Base-by-base conservation (phyloP, 805 yeast species). In the Ogataea zsoltii region DNA sequence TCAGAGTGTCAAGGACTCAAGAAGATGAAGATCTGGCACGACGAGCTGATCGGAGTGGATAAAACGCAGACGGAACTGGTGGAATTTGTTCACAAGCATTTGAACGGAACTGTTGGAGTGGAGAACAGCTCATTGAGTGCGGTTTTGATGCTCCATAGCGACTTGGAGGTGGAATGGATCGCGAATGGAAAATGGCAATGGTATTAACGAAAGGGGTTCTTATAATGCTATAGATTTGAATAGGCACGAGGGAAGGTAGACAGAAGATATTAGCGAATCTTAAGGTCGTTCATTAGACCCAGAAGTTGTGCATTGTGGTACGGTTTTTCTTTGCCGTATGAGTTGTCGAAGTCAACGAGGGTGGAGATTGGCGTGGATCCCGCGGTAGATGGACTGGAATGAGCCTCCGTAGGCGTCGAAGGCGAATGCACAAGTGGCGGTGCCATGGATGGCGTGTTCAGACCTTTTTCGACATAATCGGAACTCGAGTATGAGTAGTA, bases 111-210 rank as follows among this genome's bases (percentile, higher is more conserved):
- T 7, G n/a, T 36, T 6, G 60, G 50, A 2, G 10, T 36, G 6
- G 44, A 39, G 13, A 59, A 61, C 46, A 40, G 43, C 9, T 57
- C 61, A 1, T 17, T 59, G 25, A 51, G 62, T 37, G 62, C 61
- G 12, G 32, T 58, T 13, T 17, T 45, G 17, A 33, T 53, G 44
- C 32, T 49, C 14, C 50, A 55, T 35, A 38, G 39, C 11, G 48
- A 47, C 3, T 14, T 13, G 6, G 38, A 41, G 14, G 49, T 50
- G n/a, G 49, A 38, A 7, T 61, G 65, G 65, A 40, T 51, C 10
- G 56, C 52, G 9, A 60, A 61, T 41, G 57, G 60, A 11, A 61
- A 61, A 42, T 57, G 58, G 61, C 49, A 54, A 13, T 61, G 65
- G 65, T 61, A 54, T 33, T 60, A 42, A 44, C 11, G 28, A 36